Evolutionary conservation across 169 alveolate species (phyloP), one percentile per base, ranked within the genome.

Genomic region (Plasmodium chabaudi): DNA sequence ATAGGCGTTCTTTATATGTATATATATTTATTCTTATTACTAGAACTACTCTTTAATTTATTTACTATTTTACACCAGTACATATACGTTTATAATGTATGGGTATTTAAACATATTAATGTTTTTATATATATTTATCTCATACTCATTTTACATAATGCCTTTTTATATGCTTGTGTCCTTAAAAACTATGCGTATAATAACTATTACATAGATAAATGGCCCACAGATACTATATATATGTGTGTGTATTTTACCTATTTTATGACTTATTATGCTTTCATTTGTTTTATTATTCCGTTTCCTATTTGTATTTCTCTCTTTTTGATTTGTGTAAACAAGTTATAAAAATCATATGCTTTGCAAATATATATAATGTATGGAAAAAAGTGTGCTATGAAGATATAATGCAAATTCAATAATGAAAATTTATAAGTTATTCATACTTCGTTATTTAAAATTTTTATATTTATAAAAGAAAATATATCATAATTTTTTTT

Each of bases 371-470:
- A 27, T 42, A 56, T 44, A 53, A 71, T 44, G 53, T 23, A 72
- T 47, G 13, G 49, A 27, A 53, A 47, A 63, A 72, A 72, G 60
- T 25, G 53, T 19, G 27, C 7, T 15, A 34, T 57, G 71, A 49
- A 72, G 72, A 72, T 55, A 72, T 64, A 72, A 59, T 44, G 19
- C 72, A 10, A 59, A 61, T 17, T 59, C 15, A 57, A 72, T 72
- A 59, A 59, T 21, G 49, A 59, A 47, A 59, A 64, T 47, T 57
- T 34, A 49, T 51, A 72, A 72, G 60, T 39, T 72, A 59, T 59
- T 44, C 87, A 72, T 17, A 25, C 53, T 49, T 72, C 64, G 60
- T 72, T 72, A 57, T 57, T 57, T 51, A 63, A 64, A 72, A 72
- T 57, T 57, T 72, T 71, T 72, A 72, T 51, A 72, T 72, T 49